Evolutionary conservation across 768 basidiomycete genomes (phyloP).

Genomic region (Termitomyces sp.): DNA sequence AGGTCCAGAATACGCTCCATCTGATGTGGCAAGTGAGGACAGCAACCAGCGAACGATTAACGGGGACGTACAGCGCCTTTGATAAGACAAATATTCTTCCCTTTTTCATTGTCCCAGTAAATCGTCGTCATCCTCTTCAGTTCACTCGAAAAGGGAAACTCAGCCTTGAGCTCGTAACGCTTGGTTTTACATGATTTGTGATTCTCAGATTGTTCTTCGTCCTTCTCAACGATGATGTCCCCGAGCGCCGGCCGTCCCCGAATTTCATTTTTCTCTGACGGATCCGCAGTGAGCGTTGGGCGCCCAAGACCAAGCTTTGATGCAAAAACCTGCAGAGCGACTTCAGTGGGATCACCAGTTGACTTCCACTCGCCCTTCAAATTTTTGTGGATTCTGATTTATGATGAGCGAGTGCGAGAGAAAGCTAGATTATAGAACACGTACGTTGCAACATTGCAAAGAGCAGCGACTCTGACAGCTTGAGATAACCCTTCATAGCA

Average conservation of each 20-base stretch:
- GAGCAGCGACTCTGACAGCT: conserved; percentile 24
- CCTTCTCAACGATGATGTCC: conserved; percentile 21
- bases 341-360: conserved; percentile 51
- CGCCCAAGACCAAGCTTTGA: conserved; percentile 40
- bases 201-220: background rate
- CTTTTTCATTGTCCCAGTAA: conserved; percentile 23
- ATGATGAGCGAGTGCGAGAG: background rate
- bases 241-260: conserved; percentile 19
- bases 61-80: conserved; percentile 29
- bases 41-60: background rate
- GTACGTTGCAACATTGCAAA: conserved; percentile 26
- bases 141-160: conserved; percentile 44
- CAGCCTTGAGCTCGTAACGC: conserved; percentile 27
- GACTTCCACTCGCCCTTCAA: conserved; percentile 39
- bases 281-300: conserved; percentile 20
- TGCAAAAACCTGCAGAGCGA: conserved; percentile 52
- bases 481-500: conserved; percentile 21
- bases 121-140: conserved; percentile 46
- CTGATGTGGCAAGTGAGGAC: conserved; percentile 6
- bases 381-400: conserved; percentile 28
- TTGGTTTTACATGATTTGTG: conserved; percentile 5
- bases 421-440: background rate
- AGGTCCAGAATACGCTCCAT: conserved; percentile 46
- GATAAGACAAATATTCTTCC: conserved; percentile 20
- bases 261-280: conserved; percentile 12